phyloP scores from a whole-genome alignment of 139 green algal species.

The Mychonastes homosphaera region DNA sequence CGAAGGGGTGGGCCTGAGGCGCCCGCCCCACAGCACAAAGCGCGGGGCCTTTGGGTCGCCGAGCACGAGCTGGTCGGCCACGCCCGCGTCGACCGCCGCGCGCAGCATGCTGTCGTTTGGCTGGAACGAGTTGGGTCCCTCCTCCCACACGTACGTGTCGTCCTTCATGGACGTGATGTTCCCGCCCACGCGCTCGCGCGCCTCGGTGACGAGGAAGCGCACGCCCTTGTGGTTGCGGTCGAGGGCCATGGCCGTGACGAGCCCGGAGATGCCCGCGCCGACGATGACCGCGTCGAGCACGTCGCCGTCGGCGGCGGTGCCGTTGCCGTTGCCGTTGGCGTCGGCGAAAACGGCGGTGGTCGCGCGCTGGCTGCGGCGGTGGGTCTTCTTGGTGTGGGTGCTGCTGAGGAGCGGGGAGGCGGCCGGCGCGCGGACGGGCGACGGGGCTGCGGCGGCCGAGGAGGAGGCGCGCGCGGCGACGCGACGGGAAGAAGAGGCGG shows the following conservation, averaged over 20 bases:
- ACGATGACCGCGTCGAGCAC: constrained; percentile 20
- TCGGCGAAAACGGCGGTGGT: background rate
- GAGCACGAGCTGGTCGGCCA: constrained; percentile 77
- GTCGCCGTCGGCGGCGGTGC: background rate
- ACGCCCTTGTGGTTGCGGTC: constrained; percentile 43
- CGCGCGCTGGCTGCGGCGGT: background rate
- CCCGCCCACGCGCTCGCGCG: constrained; percentile 86
- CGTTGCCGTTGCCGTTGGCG: background rate
- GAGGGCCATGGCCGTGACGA: constrained; percentile 65
- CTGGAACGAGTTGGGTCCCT: constrained; percentile 97
- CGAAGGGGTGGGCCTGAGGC: constrained; percentile 72
- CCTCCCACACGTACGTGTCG: constrained; percentile 92
- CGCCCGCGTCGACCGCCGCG: constrained; percentile 73
- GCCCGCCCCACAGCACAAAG: constrained; percentile 91
- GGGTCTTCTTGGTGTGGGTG: too few species aligned
- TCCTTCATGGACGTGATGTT: constrained; percentile 84
- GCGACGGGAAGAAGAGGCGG: too few species aligned
- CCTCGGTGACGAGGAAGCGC: constrained; percentile 85
- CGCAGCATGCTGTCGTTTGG: constrained; percentile 89
- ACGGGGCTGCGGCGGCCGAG: background rate
- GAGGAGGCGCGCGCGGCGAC: background rate
- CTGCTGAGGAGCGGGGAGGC: too few species aligned
- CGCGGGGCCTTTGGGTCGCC: constrained; percentile 84
- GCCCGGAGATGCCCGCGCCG: constrained; percentile 39
- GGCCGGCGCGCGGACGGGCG: background rate